Evolutionary conservation across 2,329 filamentous ascomycete species (phyloP), one percentile per base, ranked within the genome.

Genomic region (Ceratocystis huliohia): DNA sequence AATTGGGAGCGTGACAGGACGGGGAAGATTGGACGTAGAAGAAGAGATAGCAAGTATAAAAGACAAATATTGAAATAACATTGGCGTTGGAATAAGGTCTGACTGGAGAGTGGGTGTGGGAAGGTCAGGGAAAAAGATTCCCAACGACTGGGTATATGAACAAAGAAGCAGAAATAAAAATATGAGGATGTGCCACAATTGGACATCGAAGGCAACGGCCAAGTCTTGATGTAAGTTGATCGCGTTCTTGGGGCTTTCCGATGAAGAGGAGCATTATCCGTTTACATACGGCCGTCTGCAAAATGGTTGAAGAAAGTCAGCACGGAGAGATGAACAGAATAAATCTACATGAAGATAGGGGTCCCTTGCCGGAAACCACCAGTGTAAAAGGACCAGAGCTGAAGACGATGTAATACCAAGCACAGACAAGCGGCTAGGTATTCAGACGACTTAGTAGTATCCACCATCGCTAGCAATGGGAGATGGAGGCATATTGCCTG

Each of bases 391-490:
- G 7, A 13, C 48, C 48, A 53, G 48, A 25, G 22, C 48, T 53
- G 22, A 53, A 41, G 37, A 13, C 37, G 37, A 15, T 41, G 37
- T 15, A 4, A 41, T 15, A 5, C 37, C 37, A 15, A 41, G 37
- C 37, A 41, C 37, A 41, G 37, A 33, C 30, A 25, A 10, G 22
- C 7, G 22, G 22, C 48, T 8, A 25, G 37, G 37, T 8, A 13
- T 25, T 28, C 22, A 2, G 22, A 8, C 28, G 8, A 30, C 73
- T 71, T 76, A 73, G 71, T 76, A 74, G 74, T 80, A 81, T 79
- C 84, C 80, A 84, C 82, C 82, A 82, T 85, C 82, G 77, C 82
- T 84, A 74, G 79, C 81, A 70, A 81, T 81, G 63, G 82, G 82
- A 64, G 82, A 84, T 65, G 82, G 82, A 72, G 82, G 82, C 79